These are phyloP conservation scores for Sporothrix protearum DNA, from an alignment of 2,329 filamentous ascomycete genomes.

Conservation along the genomic window DNA sequence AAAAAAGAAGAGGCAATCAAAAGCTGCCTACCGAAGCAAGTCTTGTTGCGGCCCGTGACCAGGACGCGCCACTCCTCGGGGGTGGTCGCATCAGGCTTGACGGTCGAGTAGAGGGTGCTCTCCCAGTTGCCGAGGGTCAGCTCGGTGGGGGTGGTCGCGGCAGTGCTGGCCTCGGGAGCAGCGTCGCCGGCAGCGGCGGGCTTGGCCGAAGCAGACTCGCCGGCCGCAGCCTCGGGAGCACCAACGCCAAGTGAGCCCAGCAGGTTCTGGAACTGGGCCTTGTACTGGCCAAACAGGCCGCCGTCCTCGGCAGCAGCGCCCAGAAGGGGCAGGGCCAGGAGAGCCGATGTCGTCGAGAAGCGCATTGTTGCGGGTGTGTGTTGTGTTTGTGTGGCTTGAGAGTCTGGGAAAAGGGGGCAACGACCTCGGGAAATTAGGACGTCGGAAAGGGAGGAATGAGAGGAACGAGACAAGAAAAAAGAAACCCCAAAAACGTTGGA, in stretches of 20 bases:
- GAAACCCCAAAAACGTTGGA: constrained; percentile 4
- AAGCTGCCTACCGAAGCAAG: constrained; percentile 60
- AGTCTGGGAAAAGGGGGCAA: background rate
- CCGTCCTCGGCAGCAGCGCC: constrained; percentile 46
- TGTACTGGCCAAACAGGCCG: constrained; percentile 53
- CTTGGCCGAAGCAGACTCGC: constrained; percentile 27
- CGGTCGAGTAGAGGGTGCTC: constrained; percentile 60
- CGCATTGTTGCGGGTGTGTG: constrained; percentile 49
- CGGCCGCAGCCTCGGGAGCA: constrained; percentile 34
- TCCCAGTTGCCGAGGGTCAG: constrained; percentile 70
- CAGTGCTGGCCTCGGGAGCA: constrained; percentile 30
- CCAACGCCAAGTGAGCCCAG: constrained; percentile 52
- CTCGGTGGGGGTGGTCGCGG: constrained; percentile 39
- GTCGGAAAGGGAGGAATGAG: constrained; percentile 1
- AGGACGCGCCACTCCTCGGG: constrained; percentile 76
- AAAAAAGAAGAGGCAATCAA: background rate
- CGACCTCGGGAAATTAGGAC: background rate
- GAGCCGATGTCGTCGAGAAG: constrained; percentile 48
- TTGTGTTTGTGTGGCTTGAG: background rate
- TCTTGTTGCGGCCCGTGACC: constrained; percentile 72
- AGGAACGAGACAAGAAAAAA: background rate
- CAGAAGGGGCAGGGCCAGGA: constrained; percentile 56
- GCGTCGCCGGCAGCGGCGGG: constrained; percentile 50
- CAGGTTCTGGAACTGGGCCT: constrained; percentile 61
- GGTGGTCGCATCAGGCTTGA: constrained; percentile 54